Conservation (phyloP, 202 grass and related monocot genomes). For the Digitaria exilis region DNA sequence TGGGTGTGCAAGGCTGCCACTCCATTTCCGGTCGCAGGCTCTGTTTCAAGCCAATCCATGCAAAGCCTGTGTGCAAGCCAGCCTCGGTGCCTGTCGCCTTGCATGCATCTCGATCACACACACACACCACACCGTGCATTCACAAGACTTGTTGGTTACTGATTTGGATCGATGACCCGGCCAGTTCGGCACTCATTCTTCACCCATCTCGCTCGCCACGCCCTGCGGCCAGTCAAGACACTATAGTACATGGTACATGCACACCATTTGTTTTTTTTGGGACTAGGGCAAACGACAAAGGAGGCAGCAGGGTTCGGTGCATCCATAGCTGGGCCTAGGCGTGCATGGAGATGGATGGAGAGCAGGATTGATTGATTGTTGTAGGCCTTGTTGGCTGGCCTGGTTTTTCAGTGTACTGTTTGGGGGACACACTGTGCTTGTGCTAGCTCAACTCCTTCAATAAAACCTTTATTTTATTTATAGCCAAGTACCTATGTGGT, state of each 20-base stretch:
- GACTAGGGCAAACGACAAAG: neutral
- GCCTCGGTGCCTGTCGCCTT: too few relatives aligned
- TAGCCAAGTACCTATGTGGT: neutral
- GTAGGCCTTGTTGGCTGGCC: too few relatives aligned
- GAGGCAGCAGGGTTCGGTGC: neutral
- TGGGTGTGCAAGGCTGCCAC: neutral
- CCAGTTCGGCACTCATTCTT: neutral
- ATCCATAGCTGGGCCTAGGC: neutral
- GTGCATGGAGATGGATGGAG: neutral
- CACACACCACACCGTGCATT: too few relatives aligned
- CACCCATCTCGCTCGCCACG: neutral
- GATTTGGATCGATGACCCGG: neutral
- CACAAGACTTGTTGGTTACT: too few relatives aligned
- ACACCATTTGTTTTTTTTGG: neutral
- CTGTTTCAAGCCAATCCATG: too few relatives aligned
- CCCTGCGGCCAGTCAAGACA: neutral
- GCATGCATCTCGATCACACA: too few relatives aligned
- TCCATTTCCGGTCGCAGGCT: neutral
- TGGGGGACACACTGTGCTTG: neutral
- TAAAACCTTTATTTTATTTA: neutral
- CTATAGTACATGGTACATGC: constrained; percentile 1
- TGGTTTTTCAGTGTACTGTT: neutral
- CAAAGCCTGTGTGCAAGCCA: too few relatives aligned
- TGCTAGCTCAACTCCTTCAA: neutral
- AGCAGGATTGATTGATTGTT: neutral